Conservation (phyloP, 1,284 basidiomycete genomes). For the Sporisorium exsertum region DNA sequence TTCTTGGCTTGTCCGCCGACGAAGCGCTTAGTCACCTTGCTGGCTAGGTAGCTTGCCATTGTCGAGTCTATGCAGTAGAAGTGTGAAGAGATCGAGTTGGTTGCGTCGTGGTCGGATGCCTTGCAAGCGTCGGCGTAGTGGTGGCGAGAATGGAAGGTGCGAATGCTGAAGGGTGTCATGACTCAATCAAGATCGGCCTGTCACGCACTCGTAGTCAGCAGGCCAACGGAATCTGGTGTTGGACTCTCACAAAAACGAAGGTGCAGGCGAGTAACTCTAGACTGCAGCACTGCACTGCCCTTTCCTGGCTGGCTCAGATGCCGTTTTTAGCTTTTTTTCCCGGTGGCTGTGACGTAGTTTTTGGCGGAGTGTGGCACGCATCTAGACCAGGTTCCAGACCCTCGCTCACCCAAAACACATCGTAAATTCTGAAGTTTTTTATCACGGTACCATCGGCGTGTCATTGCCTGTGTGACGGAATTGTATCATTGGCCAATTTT, state of each 20-base stretch:
- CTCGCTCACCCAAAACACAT: neutral
- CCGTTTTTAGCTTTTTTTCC: neutral
- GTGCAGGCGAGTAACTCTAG: neutral
- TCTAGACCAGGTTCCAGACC: conserved; percentile 1
- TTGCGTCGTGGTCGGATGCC: too few relatives aligned
- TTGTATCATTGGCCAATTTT: too few relatives aligned
- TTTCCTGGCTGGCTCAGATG: neutral
- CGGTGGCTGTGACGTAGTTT: conserved; percentile 8
- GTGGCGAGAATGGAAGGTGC: neutral
- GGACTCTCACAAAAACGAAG: neutral
- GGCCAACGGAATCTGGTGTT: neutral
- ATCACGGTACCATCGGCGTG: too few relatives aligned
- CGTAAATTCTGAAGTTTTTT: too few relatives aligned
- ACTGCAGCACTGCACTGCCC: neutral
- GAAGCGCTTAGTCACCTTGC: conserved; percentile 52
- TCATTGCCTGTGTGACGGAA: too few relatives aligned
- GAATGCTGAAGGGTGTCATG: neutral
- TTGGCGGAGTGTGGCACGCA: neutral
- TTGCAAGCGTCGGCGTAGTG: neutral
- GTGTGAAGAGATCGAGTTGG: too few relatives aligned
- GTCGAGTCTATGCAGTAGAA: neutral
- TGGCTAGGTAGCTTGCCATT: conserved; percentile 55
- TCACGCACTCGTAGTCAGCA: conserved; percentile 1
- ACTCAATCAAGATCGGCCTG: neutral
- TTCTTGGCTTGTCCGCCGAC: conserved; percentile 50